Conservation (phyloP, 805 yeast genomes). For the Wickerhamiella cacticola region DNA sequence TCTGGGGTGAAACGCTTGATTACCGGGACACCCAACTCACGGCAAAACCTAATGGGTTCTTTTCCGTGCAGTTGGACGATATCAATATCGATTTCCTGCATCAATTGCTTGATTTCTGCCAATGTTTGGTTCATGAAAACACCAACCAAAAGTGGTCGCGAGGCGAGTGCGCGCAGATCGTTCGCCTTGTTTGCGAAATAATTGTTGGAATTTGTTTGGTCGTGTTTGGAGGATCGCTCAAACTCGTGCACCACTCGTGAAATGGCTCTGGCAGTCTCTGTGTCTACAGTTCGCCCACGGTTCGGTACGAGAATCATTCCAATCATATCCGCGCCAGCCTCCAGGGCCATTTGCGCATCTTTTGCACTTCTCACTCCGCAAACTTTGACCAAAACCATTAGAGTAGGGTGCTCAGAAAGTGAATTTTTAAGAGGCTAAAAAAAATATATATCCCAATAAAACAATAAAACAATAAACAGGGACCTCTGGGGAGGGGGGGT, state of each 20-base stretch:
- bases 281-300: slow-evolving; percentile 55
- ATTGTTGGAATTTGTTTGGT: neutral
- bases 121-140: slow-evolving; percentile 76
- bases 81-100: slow-evolving; percentile 44
- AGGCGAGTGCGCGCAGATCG: neutral
- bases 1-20: slow-evolving; percentile 62
- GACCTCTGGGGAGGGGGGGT: too few relatives aligned
- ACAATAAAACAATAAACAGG: too few relatives aligned
- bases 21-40: slow-evolving; percentile 40
- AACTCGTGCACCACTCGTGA: slow-evolving; percentile 26
- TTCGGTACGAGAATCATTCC: slow-evolving; percentile 86
- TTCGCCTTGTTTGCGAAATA: neutral
- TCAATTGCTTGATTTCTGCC: slow-evolving; percentile 41
- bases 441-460: too few relatives aligned
- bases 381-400: slow-evolving; percentile 48
- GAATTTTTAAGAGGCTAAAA: too few relatives aligned
- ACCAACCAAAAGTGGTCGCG: slow-evolving; percentile 48
- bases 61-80: slow-evolving; percentile 83
- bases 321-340: slow-evolving; percentile 57
- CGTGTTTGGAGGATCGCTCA: neutral
- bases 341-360: slow-evolving; percentile 61
- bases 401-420: too few relatives aligned
- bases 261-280: slow-evolving; percentile 37
- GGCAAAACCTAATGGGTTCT: slow-evolving; percentile 40
- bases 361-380: slow-evolving; percentile 66